Evolutionary conservation across 495 filamentous ascomycete species (phyloP).

Genomic region (Trypethelium eluteriae): DNA sequence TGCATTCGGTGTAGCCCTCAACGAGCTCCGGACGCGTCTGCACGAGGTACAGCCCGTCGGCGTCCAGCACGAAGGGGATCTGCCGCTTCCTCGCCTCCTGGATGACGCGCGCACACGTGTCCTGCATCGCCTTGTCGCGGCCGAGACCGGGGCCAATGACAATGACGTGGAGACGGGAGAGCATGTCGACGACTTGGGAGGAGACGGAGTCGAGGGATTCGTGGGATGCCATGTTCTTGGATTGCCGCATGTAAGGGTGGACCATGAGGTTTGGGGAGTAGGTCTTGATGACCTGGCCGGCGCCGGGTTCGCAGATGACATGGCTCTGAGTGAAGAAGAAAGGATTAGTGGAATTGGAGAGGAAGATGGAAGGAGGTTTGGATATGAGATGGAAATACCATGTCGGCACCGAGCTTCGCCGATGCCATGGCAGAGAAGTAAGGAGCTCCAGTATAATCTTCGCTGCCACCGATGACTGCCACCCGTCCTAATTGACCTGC

Average conservation of each 20-base stretch:
- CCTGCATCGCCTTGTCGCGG: slow-evolving; percentile 80
- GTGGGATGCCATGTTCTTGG: slow-evolving; percentile 38
- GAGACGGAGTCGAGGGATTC: slow-evolving; percentile 51
- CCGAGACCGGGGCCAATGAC: slow-evolving; percentile 92
- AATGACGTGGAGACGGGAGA: slow-evolving; percentile 79
- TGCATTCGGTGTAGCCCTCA: slow-evolving; percentile 70
- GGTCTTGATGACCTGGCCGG: slow-evolving; percentile 79
- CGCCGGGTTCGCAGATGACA: slow-evolving; percentile 88
- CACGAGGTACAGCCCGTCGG: slow-evolving; percentile 76
- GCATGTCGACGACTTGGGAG: slow-evolving; percentile 65
- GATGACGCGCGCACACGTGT: slow-evolving; percentile 73
- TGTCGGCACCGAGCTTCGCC: slow-evolving; percentile 58
- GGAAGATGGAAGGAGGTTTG: slow-evolving; percentile 11
- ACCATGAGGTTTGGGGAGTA: slow-evolving; percentile 99
- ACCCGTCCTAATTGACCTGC: slow-evolving; percentile 85
- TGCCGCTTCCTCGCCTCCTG: slow-evolving; percentile 62
- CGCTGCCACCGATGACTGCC: slow-evolving; percentile 88
- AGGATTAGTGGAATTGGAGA: slow-evolving; percentile 14
- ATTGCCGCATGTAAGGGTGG: slow-evolving; percentile 86
- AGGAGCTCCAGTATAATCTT: slow-evolving; percentile 93
- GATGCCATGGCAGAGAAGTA: slow-evolving; percentile 98
- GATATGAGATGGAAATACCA: slow-evolving; percentile 22
- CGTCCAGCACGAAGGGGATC: slow-evolving; percentile 84
- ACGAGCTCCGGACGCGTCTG: slow-evolving; percentile 69
- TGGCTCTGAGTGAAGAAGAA: slow-evolving; percentile 57